A percentile compares a stretch with the other conserved stretches of the same genome.
These are phyloP conservation scores for Capsicum pubescens DNA, from an alignment of 257 asterid species.

Conservation along the genomic window DNA sequence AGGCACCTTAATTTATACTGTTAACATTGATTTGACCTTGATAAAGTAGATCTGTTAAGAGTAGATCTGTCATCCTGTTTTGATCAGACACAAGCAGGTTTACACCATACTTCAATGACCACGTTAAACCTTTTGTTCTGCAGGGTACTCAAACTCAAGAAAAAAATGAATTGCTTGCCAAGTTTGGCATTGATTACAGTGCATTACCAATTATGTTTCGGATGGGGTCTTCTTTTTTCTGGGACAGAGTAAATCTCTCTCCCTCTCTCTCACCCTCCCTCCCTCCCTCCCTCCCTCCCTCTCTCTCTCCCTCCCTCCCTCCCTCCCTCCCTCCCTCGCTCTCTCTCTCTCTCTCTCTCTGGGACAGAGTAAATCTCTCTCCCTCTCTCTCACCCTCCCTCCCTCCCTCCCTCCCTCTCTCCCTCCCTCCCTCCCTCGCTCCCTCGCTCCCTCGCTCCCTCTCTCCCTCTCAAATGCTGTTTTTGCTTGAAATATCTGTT, in stretches of 20 bases:
- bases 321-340: too few relatives aligned
- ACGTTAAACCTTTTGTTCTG: conserved; percentile 30
- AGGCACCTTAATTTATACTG: not conserved
- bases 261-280: too few relatives aligned
- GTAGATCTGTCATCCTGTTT: not conserved
- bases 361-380: too few relatives aligned
- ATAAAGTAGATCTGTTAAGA: not conserved
- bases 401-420: too few relatives aligned
- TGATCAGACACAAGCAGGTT: not conserved
- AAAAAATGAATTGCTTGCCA: conserved; percentile 65
- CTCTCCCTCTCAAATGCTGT: not conserved
- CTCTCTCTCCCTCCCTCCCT: too few relatives aligned
- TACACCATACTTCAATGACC: not conserved
- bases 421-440: too few relatives aligned
- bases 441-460: not conserved
- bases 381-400: too few relatives aligned
- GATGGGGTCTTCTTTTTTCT: conserved; percentile 77
- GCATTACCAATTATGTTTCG: conserved; percentile 67
- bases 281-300: too few relatives aligned
- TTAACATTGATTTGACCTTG: not conserved
- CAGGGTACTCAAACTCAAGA: conserved; percentile 90
- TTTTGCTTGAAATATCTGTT: not conserved
- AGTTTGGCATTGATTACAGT: conserved; percentile 61
- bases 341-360: not conserved
- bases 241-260: conserved; percentile 50